Evolutionary conservation across 2,329 filamentous ascomycete species (phyloP).

Genomic region (Trichoderma brevicompactum): DNA sequence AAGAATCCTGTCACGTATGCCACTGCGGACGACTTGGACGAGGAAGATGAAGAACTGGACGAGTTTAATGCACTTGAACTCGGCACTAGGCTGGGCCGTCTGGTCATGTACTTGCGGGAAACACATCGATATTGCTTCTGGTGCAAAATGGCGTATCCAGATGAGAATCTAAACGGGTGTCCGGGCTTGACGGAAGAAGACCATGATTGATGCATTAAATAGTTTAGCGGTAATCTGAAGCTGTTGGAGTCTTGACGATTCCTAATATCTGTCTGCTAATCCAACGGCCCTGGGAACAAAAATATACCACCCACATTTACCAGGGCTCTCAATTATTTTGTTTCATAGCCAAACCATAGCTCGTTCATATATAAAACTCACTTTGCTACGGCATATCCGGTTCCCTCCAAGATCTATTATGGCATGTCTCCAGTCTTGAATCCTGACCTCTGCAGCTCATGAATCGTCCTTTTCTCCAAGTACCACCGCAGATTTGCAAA

Average conservation of each 20-base stretch:
- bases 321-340: too few relatives aligned
- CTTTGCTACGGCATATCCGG: too few relatives aligned
- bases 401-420: too few relatives aligned
- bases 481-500: conserved; percentile 23
- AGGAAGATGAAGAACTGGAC: conserved; percentile 79
- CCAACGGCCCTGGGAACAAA: too few relatives aligned
- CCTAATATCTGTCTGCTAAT: too few relatives aligned
- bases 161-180: conserved; percentile 80
- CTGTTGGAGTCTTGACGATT: too few relatives aligned
- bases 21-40: conserved; percentile 71
- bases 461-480: neutral
- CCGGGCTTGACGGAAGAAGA: conserved; percentile 88
- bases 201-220: conserved; percentile 51
- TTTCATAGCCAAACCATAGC: too few relatives aligned
- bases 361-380: too few relatives aligned
- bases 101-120: conserved; percentile 72
- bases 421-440: too few relatives aligned
- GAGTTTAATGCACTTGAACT: conserved; percentile 74
- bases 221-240: too few relatives aligned
- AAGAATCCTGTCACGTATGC: conserved; percentile 59
- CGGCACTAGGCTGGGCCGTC: conserved; percentile 65
- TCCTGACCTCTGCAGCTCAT: too few relatives aligned
- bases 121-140: conserved; percentile 89
- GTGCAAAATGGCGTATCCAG: conserved; percentile 85
- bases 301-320: too few relatives aligned